These are phyloP conservation scores for Dictyostelium purpureum DNA, from an alignment of 78 protist species.

Conservation along the genomic window DNA sequence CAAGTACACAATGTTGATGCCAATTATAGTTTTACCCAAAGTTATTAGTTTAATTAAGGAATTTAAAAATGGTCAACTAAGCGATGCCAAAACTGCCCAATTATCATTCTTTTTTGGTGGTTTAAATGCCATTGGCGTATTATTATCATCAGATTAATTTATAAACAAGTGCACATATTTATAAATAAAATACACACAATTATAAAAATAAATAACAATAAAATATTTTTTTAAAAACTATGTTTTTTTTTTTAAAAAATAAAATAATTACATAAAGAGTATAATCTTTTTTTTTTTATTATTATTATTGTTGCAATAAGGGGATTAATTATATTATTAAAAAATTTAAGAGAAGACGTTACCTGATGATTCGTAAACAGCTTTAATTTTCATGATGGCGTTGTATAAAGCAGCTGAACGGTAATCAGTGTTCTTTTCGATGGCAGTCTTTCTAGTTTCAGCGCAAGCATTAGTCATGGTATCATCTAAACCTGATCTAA, in stretches of 20 bases:
- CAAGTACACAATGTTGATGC: background rate
- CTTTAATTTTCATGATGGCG: slow-evolving; percentile 83
- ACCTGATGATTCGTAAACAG: slow-evolving; percentile 71
- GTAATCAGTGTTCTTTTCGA: slow-evolving; percentile 78
- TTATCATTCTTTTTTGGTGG: slow-evolving; percentile 62
- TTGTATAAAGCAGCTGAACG: slow-evolving; percentile 84
- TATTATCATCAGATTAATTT: background rate
- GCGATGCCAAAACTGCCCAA: background rate
- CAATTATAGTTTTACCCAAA: slow-evolving; percentile 43
- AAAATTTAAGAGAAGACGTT: slow-evolving; percentile 60
- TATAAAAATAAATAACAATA: no score
- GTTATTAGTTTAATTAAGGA: background rate
- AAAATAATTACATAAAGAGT: background rate
- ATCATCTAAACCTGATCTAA: slow-evolving; percentile 89
- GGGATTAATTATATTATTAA: background rate
- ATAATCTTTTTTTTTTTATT: background rate
- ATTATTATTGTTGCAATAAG: background rate
- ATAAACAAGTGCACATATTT: no score
- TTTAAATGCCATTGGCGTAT: slow-evolving; percentile 31
- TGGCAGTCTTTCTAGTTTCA: slow-evolving; percentile 86
- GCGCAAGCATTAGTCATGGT: slow-evolving; percentile 88
- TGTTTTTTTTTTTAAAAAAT: no score
- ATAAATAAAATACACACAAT: no score
- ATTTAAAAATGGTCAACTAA: background rate
- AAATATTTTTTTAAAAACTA: no score